Conservation (phyloP, 345 rosid species). For the Cardamine chenopodiifolia region DNA sequence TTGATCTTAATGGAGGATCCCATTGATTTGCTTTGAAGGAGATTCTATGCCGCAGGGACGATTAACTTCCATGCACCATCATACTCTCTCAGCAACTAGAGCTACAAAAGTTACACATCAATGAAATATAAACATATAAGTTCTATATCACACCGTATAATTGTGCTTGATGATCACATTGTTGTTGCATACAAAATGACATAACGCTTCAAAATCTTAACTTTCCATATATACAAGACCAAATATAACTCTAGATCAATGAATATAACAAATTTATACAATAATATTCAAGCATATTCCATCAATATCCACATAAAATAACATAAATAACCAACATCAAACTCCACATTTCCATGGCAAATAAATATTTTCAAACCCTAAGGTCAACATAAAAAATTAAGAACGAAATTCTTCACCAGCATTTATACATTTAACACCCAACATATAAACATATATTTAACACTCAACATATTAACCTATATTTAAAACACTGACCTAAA, state of each 20-base stretch:
- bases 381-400: constrained; percentile 42
- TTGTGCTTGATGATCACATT: constrained; percentile 4
- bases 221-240: constrained; percentile 23
- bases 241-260: constrained; percentile 9
- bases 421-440: constrained; percentile 10
- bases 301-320: constrained; percentile 59
- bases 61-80: constrained; percentile 44
- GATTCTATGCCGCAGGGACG: constrained; percentile 37
- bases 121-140: background rate
- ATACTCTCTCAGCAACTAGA: constrained; percentile 34
- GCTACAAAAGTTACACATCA: constrained; percentile 9
- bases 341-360: constrained; percentile 13
- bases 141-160: constrained; percentile 1
- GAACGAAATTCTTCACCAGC: constrained; percentile 22
- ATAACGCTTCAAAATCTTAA: constrained; percentile 25
- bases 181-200: constrained; percentile 7
- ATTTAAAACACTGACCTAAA: constrained; percentile 22
- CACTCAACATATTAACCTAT: constrained; percentile 16
- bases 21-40: constrained; percentile 41
- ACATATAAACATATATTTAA: constrained; percentile 18
- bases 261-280: background rate
- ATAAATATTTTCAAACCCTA: constrained; percentile 49
- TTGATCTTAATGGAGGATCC: constrained; percentile 57
- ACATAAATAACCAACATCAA: constrained; percentile 36
- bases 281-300: constrained; percentile 5